Evolutionary conservation across 1,284 basidiomycete species (phyloP).

Genomic region (Trametes polyzona): DNA sequence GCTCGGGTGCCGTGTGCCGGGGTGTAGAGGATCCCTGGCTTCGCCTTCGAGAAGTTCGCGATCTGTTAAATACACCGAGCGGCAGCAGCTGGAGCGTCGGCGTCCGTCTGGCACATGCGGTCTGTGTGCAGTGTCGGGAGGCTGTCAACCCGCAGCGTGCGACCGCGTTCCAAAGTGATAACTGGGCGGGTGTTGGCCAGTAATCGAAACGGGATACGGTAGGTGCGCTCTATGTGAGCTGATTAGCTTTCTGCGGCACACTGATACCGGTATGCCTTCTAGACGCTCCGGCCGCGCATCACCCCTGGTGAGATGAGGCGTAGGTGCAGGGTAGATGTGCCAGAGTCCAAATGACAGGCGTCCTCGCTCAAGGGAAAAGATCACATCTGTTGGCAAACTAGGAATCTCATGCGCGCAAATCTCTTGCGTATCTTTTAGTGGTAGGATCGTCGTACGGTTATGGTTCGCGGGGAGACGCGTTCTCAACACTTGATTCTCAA

Average conservation of each 20-base stretch:
- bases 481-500: no score
- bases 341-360: no score
- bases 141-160: slow-evolving; percentile 9
- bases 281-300: no score
- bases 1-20: background rate
- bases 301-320: background rate
- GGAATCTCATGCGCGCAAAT: no score
- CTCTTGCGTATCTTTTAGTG: no score
- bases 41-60: slow-evolving; percentile 3
- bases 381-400: no score
- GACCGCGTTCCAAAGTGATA: slow-evolving; percentile 1
- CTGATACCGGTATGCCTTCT: background rate
- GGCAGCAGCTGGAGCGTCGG: background rate
- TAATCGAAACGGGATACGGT: background rate
- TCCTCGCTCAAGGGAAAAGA: no score
- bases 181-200: background rate
- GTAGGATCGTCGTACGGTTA: no score
- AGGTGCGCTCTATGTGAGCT: slow-evolving; percentile 5
- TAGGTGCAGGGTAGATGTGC: no score
- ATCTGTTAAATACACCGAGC: background rate
- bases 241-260: background rate
- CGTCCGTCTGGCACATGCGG: slow-evolving; percentile 5
- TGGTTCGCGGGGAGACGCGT: no score
- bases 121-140: slow-evolving; percentile 4
- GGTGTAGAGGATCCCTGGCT: no score